These are phyloP conservation scores for Gossypium arboreum DNA, from an alignment of 345 rosid species.

Conservation along the genomic window DNA sequence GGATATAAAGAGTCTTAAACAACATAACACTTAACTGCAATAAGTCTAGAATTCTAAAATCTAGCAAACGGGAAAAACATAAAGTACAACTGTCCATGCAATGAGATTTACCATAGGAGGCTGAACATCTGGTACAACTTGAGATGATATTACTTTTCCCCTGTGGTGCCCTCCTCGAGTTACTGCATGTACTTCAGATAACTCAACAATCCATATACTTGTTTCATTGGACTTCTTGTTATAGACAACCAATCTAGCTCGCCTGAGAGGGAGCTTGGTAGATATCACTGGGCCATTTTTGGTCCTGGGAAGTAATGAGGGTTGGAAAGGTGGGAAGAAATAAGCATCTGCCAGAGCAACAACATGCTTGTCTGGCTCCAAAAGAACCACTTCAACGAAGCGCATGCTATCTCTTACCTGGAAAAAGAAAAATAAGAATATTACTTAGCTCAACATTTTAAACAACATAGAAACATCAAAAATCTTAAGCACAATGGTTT, in stretches of 20 bases:
- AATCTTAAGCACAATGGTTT: not conserved
- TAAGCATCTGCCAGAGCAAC: slow-evolving; percentile 80
- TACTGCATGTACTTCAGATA: slow-evolving; percentile 70
- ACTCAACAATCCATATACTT: slow-evolving; percentile 65
- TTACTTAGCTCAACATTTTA: not conserved
- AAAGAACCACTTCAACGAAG: slow-evolving; percentile 58
- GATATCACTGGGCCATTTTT: slow-evolving; percentile 72
- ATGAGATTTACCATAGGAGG: slow-evolving; percentile 60
- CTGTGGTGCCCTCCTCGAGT: slow-evolving; percentile 81
- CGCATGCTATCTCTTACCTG: slow-evolving; percentile 82
- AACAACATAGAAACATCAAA: not conserved
- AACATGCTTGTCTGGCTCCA: slow-evolving; percentile 66
- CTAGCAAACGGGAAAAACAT: not conserved
- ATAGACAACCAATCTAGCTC: slow-evolving; percentile 68
- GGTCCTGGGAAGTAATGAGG: slow-evolving; percentile 64
- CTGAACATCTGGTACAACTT: slow-evolving; percentile 67
- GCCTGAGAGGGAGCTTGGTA: slow-evolving; percentile 65
- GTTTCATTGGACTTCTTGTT: slow-evolving; percentile 69
- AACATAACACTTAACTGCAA: not conserved
- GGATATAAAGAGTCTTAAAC: not conserved
- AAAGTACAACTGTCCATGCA: not conserved
- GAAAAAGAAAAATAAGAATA: not conserved
- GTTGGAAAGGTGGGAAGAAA: slow-evolving; percentile 83
- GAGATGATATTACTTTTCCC: slow-evolving; percentile 63
- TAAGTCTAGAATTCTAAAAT: not conserved